Conservation (phyloP, 768 basidiomycete genomes). For the Lactarius psammicola region DNA sequence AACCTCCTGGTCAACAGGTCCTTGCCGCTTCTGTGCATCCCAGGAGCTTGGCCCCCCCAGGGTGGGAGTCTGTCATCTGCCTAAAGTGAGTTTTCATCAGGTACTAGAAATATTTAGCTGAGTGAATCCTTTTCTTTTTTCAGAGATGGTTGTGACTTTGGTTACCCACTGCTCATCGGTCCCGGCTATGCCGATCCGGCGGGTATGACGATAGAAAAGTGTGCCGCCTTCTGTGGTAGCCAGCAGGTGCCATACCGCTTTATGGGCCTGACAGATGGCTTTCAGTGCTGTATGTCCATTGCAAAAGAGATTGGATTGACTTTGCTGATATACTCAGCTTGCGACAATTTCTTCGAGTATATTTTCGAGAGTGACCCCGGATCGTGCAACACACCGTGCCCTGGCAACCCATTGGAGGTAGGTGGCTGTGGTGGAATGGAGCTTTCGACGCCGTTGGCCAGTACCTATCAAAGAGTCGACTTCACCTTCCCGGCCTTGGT, state of each 20-base stretch:
- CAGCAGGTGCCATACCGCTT: constrained; percentile 48
- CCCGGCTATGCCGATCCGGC: constrained; percentile 45
- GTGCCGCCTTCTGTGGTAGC: constrained; percentile 44
- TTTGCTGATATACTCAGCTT: background rate
- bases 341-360: constrained; percentile 41
- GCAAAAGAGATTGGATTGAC: too few species aligned
- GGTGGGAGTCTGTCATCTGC: background rate
- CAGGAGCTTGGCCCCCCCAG: background rate
- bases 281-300: constrained; percentile 51
- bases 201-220: constrained; percentile 59
- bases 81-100: background rate
- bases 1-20: background rate
- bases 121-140: background rate
- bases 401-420: constrained; percentile 51
- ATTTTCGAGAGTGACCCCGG: constrained; percentile 45
- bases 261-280: constrained; percentile 67
- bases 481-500: constrained; percentile 54
- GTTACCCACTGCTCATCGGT: constrained; percentile 44
- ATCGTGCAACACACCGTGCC: constrained; percentile 60
- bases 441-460: constrained; percentile 32
- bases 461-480: constrained; percentile 56
- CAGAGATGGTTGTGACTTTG: background rate
- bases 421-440: constrained; percentile 52
- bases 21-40: background rate
- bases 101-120: background rate